Conservation (phyloP, 768 basidiomycete genomes). For the Pulveroboletus sp. region DNA sequence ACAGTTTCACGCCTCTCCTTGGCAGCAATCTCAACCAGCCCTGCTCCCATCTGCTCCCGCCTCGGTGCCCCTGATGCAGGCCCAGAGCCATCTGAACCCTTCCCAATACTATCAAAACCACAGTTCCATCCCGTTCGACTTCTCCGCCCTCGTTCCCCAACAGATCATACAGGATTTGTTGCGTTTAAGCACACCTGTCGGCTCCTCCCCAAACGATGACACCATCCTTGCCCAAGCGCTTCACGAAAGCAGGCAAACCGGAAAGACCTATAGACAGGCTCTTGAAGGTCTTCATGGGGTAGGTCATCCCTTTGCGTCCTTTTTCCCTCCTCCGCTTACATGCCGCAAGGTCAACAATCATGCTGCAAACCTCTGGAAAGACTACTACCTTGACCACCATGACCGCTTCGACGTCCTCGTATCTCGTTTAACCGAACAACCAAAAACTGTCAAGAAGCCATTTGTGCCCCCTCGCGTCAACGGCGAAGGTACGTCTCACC, state of each 20-base stretch:
- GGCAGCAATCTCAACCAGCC: conserved; percentile 32
- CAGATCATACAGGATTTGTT: conserved; percentile 56
- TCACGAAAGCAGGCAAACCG: conserved; percentile 34
- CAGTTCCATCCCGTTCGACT: conserved; percentile 23
- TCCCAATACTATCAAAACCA: conserved; percentile 23
- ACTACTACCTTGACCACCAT: conserved; percentile 71
- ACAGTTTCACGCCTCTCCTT: conserved; percentile 25
- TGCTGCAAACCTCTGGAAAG: conserved; percentile 66
- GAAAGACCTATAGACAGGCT: conserved; percentile 55
- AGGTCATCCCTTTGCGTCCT: conserved; percentile 21
- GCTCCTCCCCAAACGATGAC: conserved; percentile 49
- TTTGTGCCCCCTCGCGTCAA: conserved; percentile 9
- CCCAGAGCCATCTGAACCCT: conserved; percentile 14
- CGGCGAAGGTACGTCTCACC: conserved; percentile 15
- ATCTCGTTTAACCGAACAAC: conserved; percentile 21
- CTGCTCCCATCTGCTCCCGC: conserved; percentile 35
- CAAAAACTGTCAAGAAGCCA: conserved; percentile 31
- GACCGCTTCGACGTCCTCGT: conserved; percentile 47
- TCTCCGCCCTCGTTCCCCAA: conserved; percentile 38
- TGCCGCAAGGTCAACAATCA: conserved; percentile 39
- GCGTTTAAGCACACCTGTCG: conserved; percentile 49
- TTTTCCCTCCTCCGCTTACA: conserved; percentile 2
- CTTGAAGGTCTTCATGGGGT: conserved; percentile 67
- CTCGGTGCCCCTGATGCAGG: conserved; percentile 16
- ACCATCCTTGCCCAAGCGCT: conserved; percentile 49